Percentiles rank a stretch among this genome's conserved stretches.
Evolutionary conservation across 2,329 filamentous ascomycete species (phyloP).

Genomic region (Onygenales sp.): DNA sequence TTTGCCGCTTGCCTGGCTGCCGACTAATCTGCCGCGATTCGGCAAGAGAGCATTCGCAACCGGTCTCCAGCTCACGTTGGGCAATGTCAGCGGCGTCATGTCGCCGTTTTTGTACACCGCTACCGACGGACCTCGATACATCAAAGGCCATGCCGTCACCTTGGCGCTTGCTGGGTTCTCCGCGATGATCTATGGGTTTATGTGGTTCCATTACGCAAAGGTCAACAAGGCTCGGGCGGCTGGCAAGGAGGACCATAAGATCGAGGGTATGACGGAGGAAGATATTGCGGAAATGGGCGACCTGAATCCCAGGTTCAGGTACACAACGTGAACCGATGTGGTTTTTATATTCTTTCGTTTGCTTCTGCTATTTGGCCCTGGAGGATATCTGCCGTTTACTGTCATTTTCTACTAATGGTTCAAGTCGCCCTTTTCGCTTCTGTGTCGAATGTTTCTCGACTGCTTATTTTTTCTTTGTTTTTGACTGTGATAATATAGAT

Average conservation of each 20-base stretch:
- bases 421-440: background rate
- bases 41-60: conserved; percentile 66
- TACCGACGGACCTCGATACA: conserved; percentile 47
- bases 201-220: conserved; percentile 45
- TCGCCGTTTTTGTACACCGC: conserved; percentile 49
- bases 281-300: conserved; percentile 36
- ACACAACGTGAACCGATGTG: conserved; percentile 21
- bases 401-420: too few species aligned
- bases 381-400: conserved; percentile 11
- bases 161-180: conserved; percentile 49
- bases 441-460: too few species aligned
- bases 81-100: conserved; percentile 65
- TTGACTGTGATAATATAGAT: background rate
- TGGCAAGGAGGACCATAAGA: conserved; percentile 30
- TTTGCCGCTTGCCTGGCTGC: conserved; percentile 47
- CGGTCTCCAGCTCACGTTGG: conserved; percentile 60
- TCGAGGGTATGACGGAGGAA: conserved; percentile 30
- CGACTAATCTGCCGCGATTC: conserved; percentile 63
- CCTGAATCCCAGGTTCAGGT: conserved; percentile 31
- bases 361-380: background rate
- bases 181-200: conserved; percentile 42
- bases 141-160: conserved; percentile 53
- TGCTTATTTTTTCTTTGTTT: too few species aligned
- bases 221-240: conserved; percentile 37
- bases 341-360: background rate